Evolutionary conservation across 352 stramenopile genomes (phyloP).

Genomic region (Lagenidium sp.): DNA sequence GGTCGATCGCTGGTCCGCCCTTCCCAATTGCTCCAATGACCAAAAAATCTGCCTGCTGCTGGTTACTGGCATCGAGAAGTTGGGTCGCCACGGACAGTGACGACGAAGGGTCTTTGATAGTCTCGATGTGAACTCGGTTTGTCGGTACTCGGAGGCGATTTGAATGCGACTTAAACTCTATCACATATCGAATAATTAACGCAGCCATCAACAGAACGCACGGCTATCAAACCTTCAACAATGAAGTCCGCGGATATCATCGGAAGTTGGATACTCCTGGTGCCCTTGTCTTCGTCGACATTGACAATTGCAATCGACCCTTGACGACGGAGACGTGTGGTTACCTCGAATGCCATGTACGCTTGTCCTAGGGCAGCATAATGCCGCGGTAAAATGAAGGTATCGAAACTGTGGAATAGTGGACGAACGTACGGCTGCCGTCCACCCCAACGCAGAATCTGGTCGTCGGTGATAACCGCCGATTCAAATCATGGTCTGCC

Average conservation of each 20-base stretch:
- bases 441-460: slow-evolving; percentile 49
- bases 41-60: slow-evolving; percentile 29
- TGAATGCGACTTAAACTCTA: slow-evolving; percentile 49
- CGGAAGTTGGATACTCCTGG: slow-evolving; percentile 36
- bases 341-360: slow-evolving; percentile 46
- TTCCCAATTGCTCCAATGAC: slow-evolving; percentile 52
- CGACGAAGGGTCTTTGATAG: slow-evolving; percentile 10
- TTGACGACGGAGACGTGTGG: slow-evolving; percentile 32
- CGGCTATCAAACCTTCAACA: slow-evolving; percentile 18
- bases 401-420: too few relatives aligned
- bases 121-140: slow-evolving; percentile 27
- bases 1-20: slow-evolving; percentile 38
- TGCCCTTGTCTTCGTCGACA: slow-evolving; percentile 32
- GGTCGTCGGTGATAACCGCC: slow-evolving; percentile 28
- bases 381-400: neutral
- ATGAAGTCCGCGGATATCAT: slow-evolving; percentile 55
- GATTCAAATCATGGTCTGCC: slow-evolving; percentile 30
- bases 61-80: slow-evolving; percentile 21
- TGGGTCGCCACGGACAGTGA: slow-evolving; percentile 19
- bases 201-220: neutral
- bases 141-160: slow-evolving; percentile 25
- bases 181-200: too few relatives aligned
- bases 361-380: slow-evolving; percentile 41
- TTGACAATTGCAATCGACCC: slow-evolving; percentile 31
- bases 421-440: slow-evolving; percentile 55